Base-by-base conservation (phyloP, 2,329 filamentous ascomycete species). In the Fusarium verrucosum region DNA sequence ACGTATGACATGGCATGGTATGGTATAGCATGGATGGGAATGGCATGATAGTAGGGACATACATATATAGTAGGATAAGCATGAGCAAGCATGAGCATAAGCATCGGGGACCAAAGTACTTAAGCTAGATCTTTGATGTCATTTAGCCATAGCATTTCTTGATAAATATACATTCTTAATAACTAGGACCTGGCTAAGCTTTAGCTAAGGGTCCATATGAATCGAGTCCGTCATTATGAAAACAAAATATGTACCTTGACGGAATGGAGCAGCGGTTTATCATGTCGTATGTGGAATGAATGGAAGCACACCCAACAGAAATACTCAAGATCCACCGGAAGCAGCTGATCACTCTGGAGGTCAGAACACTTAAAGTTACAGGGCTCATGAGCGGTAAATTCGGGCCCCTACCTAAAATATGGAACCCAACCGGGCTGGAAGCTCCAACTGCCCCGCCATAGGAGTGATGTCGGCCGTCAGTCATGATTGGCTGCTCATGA, bases 251-350 rank as follows among this genome's bases (percentile, higher is more conserved):
- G 42, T 49, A 28, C n/a, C n/a, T n/a, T n/a, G n/a, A 61, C 49
- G 56, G 49, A 61, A 61, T 61, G 42, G 7, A 53, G 19, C 14
- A 32, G 38, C 17, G 33, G 26, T 32, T 40, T 45, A 30, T n/a
- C n/a, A n/a, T n/a, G n/a, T n/a, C n/a, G n/a, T n/a, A 55, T 58
- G 46, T 63, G 53, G 50, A 58, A 56, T 54, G 57, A 30, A 36
- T 19, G 44, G n/a, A n/a, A n/a, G n/a, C n/a, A n/a, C n/a, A n/a
- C 60, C 44, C 60, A 64, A 64, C 61, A 64, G 46, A 49, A 59
- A 42, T 45, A 23, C 44, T 28, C 7, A 23, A 47, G 33, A 22
- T 17, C 42, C 43, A 56, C 54, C 32, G 42, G 43, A 62, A 50
- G 35, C 43, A 58, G 50, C 55, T 45, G 50, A 50, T 40, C 56